These are phyloP conservation scores for Moesziomyces aphidis DNA, from an alignment of 1,284 basidiomycete genomes.

Conservation along the genomic window DNA sequence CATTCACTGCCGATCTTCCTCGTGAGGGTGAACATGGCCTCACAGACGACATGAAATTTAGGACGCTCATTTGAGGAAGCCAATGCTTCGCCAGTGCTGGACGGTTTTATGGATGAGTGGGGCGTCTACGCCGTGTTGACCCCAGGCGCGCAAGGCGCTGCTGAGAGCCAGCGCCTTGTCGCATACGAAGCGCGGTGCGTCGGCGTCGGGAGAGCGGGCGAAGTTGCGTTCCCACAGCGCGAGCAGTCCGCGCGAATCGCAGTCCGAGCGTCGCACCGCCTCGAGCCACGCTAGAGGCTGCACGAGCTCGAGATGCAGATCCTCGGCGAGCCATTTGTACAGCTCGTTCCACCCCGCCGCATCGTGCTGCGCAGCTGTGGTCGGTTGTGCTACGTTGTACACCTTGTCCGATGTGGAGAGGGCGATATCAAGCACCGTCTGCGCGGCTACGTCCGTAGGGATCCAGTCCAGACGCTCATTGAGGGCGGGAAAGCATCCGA, in stretches of 20 bases:
- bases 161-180: slow-evolving; percentile 13
- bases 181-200: slow-evolving; percentile 12
- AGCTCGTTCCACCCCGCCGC: slow-evolving; percentile 69
- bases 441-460: slow-evolving; percentile 74
- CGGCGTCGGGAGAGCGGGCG: neutral
- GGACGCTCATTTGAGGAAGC: slow-evolving; percentile 15
- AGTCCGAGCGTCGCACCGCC: slow-evolving; percentile 64
- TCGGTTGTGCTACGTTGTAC: slow-evolving; percentile 35
- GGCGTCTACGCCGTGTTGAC: slow-evolving; percentile 15
- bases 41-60: neutral
- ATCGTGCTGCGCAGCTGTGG: slow-evolving; percentile 1
- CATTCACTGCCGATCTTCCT: too few species aligned
- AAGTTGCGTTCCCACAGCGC: slow-evolving; percentile 37
- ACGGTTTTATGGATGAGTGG: slow-evolving; percentile 31
- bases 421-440: slow-evolving; percentile 72
- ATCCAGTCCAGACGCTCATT: slow-evolving; percentile 72
- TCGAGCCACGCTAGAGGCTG: slow-evolving; percentile 74
- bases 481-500: slow-evolving; percentile 71
- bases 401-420: slow-evolving; percentile 14
- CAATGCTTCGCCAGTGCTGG: slow-evolving; percentile 23
- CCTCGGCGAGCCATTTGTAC: slow-evolving; percentile 75
- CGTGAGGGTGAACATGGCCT: too few species aligned
- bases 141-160: slow-evolving; percentile 11
- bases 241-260: slow-evolving; percentile 33
- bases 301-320: slow-evolving; percentile 80